Evolutionary conservation across 306 rosid species (phyloP).

Genomic region (Carpinus fangiana): DNA sequence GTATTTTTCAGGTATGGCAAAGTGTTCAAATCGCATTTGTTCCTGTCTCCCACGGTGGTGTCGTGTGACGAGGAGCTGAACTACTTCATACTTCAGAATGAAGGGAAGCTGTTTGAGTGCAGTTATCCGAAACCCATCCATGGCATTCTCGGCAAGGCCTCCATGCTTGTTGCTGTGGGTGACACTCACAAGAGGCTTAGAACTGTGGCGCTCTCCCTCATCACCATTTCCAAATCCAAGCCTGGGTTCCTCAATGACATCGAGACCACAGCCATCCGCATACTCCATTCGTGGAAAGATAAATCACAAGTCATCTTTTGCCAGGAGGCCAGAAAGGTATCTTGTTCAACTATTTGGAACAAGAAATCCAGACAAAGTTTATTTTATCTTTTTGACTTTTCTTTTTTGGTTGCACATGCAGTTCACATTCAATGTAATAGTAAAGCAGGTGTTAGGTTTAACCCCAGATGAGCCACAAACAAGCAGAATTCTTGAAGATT

Average conservation of each 20-base stretch:
- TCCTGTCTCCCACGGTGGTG: conserved; percentile 37
- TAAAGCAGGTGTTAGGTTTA: conserved; percentile 40
- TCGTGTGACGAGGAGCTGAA: conserved; percentile 40
- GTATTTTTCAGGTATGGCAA: conserved; percentile 36
- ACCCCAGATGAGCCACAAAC: conserved; percentile 33
- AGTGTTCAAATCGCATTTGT: conserved; percentile 42
- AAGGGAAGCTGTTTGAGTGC: conserved; percentile 40
- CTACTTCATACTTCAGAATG: conserved; percentile 41
- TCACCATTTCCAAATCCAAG: conserved; percentile 34
- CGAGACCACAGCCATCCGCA: conserved; percentile 16
- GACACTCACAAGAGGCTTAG: conserved; percentile 39
- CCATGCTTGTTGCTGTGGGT: conserved; percentile 36
- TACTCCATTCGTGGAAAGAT: conserved; percentile 38
- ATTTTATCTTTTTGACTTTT: not conserved
- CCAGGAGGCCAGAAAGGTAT: conserved; percentile 42
- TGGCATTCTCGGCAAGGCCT: conserved; percentile 37
- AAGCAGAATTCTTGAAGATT: conserved; percentile 34
- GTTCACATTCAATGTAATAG: conserved; percentile 41
- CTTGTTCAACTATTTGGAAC: not conserved
- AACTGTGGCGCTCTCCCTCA: conserved; percentile 35
- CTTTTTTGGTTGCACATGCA: conserved; percentile 17
- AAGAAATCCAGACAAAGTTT: not conserved
- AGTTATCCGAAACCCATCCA: conserved; percentile 41
- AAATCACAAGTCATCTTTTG: conserved; percentile 30
- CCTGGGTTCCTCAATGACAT: conserved; percentile 34